Conservation (phyloP, 768 basidiomycete genomes). For the Piloderma croceum region DNA sequence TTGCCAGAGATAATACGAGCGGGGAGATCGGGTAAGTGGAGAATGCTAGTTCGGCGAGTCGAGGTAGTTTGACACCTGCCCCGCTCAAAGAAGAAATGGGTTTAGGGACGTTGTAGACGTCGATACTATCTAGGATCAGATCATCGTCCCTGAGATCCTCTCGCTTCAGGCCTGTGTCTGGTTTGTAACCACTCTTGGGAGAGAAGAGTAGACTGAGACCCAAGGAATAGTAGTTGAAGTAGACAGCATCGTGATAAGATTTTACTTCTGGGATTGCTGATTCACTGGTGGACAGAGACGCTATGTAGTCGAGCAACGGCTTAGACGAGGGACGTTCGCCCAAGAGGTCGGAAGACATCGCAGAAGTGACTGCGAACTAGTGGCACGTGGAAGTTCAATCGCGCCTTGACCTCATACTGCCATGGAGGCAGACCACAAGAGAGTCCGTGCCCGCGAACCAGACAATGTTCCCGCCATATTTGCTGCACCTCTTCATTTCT, state of each 20-base stretch:
- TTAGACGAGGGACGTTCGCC: slow-evolving; percentile 47
- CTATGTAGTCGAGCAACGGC: slow-evolving; percentile 38
- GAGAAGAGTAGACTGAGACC: slow-evolving; percentile 79
- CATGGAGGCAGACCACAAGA: slow-evolving; percentile 1
- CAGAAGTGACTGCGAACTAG: too few relatives aligned
- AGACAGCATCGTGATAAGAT: slow-evolving; percentile 76
- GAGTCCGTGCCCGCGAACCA: background rate
- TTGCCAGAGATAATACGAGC: slow-evolving; percentile 39
- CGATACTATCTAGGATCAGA: slow-evolving; percentile 63
- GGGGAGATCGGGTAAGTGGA: slow-evolving; percentile 53
- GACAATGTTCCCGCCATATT: slow-evolving; percentile 5
- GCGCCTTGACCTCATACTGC: too few relatives aligned
- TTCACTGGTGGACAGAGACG: slow-evolving; percentile 25
- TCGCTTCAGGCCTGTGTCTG: slow-evolving; percentile 37
- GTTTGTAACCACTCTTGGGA: slow-evolving; percentile 62
- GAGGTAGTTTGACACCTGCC: slow-evolving; percentile 30
- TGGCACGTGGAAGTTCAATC: too few relatives aligned
- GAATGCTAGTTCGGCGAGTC: slow-evolving; percentile 48
- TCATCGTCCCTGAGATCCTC: slow-evolving; percentile 45
- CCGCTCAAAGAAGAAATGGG: slow-evolving; percentile 22
- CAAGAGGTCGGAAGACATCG: too few relatives aligned
- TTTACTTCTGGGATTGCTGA: slow-evolving; percentile 57
- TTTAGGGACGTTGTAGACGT: slow-evolving; percentile 68
- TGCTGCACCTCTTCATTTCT: slow-evolving; percentile 9
- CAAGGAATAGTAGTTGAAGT: slow-evolving; percentile 75